Conservation (phyloP, 1,284 basidiomycete species). For the Trichosporon sp. region DNA sequence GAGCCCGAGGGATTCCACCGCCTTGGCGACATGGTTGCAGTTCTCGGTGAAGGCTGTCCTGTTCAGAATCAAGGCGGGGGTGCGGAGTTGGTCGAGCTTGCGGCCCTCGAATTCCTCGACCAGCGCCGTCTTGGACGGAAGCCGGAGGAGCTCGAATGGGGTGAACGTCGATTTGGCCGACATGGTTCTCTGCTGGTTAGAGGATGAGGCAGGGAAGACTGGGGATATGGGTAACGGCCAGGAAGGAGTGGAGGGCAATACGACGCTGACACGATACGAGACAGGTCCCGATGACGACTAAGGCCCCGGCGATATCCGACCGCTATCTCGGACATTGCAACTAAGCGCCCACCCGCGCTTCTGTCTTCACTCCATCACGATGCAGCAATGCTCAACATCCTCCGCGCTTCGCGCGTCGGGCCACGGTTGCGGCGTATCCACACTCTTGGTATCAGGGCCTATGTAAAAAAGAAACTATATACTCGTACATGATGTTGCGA, state of each 20-base stretch:
- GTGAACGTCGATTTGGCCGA: slow-evolving; percentile 34
- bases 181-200: not conserved
- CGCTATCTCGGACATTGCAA: not conserved
- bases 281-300: not conserved
- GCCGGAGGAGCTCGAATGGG: slow-evolving; percentile 37
- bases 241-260: not conserved
- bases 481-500: slow-evolving; percentile 13
- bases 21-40: slow-evolving; percentile 66
- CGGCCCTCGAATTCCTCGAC: slow-evolving; percentile 66
- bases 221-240: not conserved
- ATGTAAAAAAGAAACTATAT: slow-evolving; percentile 18
- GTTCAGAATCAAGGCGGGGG: slow-evolving; percentile 78
- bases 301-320: slow-evolving; percentile 18
- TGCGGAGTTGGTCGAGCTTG: slow-evolving; percentile 65
- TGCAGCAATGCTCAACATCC: no score
- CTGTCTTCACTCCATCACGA: no score
- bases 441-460: not conserved
- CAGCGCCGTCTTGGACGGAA: slow-evolving; percentile 63
- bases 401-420: not conserved
- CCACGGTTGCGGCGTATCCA: not conserved
- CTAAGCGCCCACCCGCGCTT: not conserved
- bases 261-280: not conserved
- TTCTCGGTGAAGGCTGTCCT: slow-evolving; percentile 69
- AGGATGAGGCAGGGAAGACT: no score
- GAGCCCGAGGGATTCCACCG: slow-evolving; percentile 67